Base-by-base conservation (phyloP, 768 basidiomycete species). In the Floccularia luteovirens region DNA sequence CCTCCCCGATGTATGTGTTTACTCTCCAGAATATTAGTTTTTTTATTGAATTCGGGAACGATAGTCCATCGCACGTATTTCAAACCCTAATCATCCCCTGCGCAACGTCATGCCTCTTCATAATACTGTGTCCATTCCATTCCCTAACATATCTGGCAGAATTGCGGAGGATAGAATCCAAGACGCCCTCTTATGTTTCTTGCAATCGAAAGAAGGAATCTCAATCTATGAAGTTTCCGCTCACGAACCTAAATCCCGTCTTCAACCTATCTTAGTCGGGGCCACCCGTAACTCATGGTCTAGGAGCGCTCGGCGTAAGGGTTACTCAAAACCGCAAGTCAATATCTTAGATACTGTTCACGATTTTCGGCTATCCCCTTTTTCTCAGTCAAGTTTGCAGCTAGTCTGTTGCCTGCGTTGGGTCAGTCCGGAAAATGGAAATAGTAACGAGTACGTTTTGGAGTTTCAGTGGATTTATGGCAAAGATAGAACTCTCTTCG, bases 1-100 rank as follows among this genome's bases (percentile, higher is more conserved):
- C 5, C 61, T 96, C 22, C 81, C 89, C 1, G 90, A 96, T 46
- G 94, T 92, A 55, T 38, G 87, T 66, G 8, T 13, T 25, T 11
- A 17, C 19, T 24, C 28, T 33, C 24, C 30, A 22, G 23, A 27
- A 17, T 23, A 17, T 43, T 23, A 22, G 11, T 23, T 3, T 20
- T 16, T 41, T 22, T 21, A 34, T 20, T 31, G 14, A 14, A 3
- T 12, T 27, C 14, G 27, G 14, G 8, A 14, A 30, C 14, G 27
- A 2, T 43, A 69, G 65, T 39, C 50, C 4, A 42, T 67, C 16
- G 58, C 61, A 17, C 61, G 63, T 3, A 61, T 67, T 28, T 12
- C 45, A 3, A 50, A 69, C 17, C 27, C 27, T 14, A 30, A 30
- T 14, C 27, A 8, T 8, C 8, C 14, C 10, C 27, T 30, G 27